These are phyloP conservation scores for Acorus gramineus DNA, from an alignment of 106 monocot species.

Conservation along the genomic window DNA sequence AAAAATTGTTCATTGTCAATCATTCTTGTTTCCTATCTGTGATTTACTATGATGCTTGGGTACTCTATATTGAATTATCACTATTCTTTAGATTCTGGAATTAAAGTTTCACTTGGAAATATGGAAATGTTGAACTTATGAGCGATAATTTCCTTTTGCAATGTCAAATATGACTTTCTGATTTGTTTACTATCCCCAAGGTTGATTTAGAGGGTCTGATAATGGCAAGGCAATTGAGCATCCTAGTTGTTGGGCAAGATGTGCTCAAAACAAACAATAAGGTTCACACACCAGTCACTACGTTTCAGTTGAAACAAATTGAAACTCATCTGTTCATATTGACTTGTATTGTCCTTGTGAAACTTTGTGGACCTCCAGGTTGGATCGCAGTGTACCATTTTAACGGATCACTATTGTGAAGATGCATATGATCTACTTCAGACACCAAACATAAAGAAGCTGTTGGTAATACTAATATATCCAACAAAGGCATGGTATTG, in stretches of 20 bases:
- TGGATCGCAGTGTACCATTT: conserved; percentile 40
- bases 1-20: too few relatives aligned
- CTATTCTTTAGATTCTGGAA: too few relatives aligned
- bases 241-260: conserved; percentile 39
- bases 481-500: background rate
- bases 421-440: conserved; percentile 44
- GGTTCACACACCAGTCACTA: conserved; percentile 8
- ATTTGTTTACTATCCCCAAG: conserved; percentile 3
- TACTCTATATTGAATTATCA: too few relatives aligned
- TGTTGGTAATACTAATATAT: conserved; percentile 19
- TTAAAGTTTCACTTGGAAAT: too few relatives aligned
- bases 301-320: too few relatives aligned
- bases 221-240: conserved; percentile 28
- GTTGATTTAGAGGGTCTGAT: conserved; percentile 42
- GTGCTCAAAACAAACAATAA: conserved; percentile 43
- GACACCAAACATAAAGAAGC: conserved; percentile 28
- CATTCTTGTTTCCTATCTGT: too few relatives aligned
- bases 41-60: too few relatives aligned
- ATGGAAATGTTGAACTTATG: too few relatives aligned
- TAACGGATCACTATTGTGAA: conserved; percentile 56
- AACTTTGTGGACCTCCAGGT: conserved; percentile 14
- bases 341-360: too few relatives aligned
- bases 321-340: too few relatives aligned
- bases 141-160: too few relatives aligned
- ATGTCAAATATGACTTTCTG: too few relatives aligned